Evolutionary conservation across 352 stramenopile genomes (phyloP), one percentile per base, ranked within the genome.

Genomic region (Phytophthora citricola): DNA sequence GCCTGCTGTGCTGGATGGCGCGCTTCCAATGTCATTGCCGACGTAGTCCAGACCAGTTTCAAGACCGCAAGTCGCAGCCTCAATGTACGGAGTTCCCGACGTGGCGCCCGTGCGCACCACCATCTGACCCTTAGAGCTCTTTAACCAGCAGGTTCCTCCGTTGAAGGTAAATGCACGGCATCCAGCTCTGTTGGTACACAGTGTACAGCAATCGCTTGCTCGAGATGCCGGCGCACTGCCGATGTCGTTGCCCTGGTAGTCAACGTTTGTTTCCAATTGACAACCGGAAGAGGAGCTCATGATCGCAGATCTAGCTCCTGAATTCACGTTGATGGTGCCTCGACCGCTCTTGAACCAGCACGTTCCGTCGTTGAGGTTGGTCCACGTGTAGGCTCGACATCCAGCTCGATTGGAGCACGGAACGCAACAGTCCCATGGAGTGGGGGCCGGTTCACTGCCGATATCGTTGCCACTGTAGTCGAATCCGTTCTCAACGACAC

Each of bases 301-400:
- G 52, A 55, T 40, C 3, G 56, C 67, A 1, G 68, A 80, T 24
- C 68, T 66, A 17, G 70, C 46, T 11, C 57, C 60, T 1, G 52
- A 15, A n/a, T 78, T 73, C 5, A 39, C 34, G 10, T 46, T 54
- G 22, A 71, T 27, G 2, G 57, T 66, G 12, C 69, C 69, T 8
- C 66, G 67, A 58, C 55, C 53, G n/a, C 47, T 71, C 22, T 71
- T 71, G 48, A 71, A 56, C 48, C 47, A 71, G 17, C 63, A 88
- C 34, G 74, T 87, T 24, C 79, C 79, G 15, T 72, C 78, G 40
- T 77, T 77, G 44, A 48, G 58, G 38, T 63, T 56, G 8, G 53
- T 83, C 78, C 78, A 91, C 17, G 79, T 76, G 51, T 75, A 85
- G 1, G 73, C 78, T n/a, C 63, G 70, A 63, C 74, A 85, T 29